Evolutionary conservation across 2,329 filamentous ascomycete species (phyloP), one percentile per base, ranked within the genome.

Genomic region (Cadophora sp.): DNA sequence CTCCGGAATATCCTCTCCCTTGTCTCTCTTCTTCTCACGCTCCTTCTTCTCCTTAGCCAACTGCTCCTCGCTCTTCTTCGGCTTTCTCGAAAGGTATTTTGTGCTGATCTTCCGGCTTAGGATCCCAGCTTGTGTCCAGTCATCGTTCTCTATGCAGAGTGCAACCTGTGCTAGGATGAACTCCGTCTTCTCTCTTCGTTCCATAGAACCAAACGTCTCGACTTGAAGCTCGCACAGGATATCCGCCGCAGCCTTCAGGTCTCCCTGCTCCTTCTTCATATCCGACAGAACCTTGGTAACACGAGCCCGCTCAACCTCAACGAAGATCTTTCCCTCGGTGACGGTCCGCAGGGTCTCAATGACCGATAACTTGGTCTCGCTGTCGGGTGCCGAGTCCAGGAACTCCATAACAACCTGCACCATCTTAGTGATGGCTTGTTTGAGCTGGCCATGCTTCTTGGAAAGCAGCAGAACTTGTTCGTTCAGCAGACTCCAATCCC

Each of bases 361-460:
- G 67, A 97, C 89, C 24, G 92, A 91, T 66, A 99, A 84, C 83
- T 98, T 99, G 43, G 89, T 94, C 74, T 97, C 94, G 68, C 93
- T 77, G 76, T 88, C 91, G 41, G 96, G 94, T 24, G 94, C 94
- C 56, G 91, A 88, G 77, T 97, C 91, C 76, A 99, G 82, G 80
- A 98, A 97, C 68, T 84, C 86, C 90, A 99, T 97, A 70, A 97
- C 94, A 58, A 90, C 91, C 84, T 99, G 96, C 68, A 99, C 94
- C 96, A 99, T 99, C 84, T 95, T 96, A 75, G 96, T 98, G 76
- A 94, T 96, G 77, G 96, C 96, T 82, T 98, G 96, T 82, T 99
- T 99, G 78, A 99, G 94, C 84, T 99, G 96, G 76, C 94, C 93
- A 91, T 99, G 96, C 85, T 99, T 99, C 89, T 99, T 99, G 72